phyloP scores from a whole-genome alignment of 257 asterid species.

The Solanum bulbocastanum region DNA sequence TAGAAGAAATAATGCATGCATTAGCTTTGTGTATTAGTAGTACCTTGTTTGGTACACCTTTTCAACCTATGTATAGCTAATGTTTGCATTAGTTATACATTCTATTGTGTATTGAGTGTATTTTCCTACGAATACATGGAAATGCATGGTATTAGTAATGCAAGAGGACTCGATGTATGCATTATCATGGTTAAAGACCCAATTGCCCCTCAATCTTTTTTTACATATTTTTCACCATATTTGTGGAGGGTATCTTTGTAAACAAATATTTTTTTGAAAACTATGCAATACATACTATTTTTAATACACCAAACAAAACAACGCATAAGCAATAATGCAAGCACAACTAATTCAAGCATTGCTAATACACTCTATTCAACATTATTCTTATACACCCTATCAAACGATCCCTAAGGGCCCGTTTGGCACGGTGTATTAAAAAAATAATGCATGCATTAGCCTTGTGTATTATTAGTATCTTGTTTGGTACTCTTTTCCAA shows the following conservation, averaged over 20 bases:
- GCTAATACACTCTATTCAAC: not conserved
- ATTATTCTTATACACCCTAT: not conserved
- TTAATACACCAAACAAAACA: not conserved
- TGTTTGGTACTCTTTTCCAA: not conserved
- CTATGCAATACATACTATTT: not conserved
- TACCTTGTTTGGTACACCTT: not conserved
- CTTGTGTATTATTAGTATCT: not conserved
- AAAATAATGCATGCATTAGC: not conserved
- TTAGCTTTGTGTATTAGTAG: not conserved
- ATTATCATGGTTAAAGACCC: not conserved
- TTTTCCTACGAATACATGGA: not conserved
- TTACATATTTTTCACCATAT: not conserved
- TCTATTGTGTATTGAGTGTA: not conserved
- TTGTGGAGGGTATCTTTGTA: not conserved
- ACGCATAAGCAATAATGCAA: not conserved
- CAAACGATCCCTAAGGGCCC: not conserved
- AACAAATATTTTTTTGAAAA: accelerated
- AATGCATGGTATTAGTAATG: not conserved
- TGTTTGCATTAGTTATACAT: not conserved
- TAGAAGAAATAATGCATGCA: not conserved
- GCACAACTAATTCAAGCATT: not conserved
- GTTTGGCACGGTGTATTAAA: not conserved
- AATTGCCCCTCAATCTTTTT: not conserved
- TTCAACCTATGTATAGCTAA: not conserved
- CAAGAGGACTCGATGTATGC: not conserved